Percentiles rank a stretch among this genome's conserved stretches.
Conservation (phyloP, 208 protist genomes). For the Leptomonas pyrrhocoris region DNA sequence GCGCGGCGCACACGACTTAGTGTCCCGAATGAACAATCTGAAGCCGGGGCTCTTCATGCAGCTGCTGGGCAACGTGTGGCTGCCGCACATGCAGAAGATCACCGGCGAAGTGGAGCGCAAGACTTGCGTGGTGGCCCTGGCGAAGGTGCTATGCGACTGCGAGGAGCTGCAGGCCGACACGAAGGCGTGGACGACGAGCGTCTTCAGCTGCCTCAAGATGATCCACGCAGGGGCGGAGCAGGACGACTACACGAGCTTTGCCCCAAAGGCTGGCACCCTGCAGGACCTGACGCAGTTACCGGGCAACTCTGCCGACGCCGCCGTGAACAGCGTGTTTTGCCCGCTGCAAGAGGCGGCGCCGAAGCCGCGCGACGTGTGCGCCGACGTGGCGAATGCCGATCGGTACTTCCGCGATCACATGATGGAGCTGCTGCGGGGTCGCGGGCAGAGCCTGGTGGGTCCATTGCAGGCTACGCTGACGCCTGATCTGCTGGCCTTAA, state of each 20-base stretch:
- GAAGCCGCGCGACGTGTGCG: slow-evolving; percentile 72
- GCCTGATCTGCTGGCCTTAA: slow-evolving; percentile 51
- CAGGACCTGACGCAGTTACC: slow-evolving; percentile 37
- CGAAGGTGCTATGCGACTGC: slow-evolving; percentile 73
- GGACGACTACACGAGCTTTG: slow-evolving; percentile 83
- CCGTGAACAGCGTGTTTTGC: slow-evolving; percentile 71
- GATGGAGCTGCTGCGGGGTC: slow-evolving; percentile 52
- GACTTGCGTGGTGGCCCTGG: slow-evolving; percentile 77
- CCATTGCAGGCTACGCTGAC: slow-evolving; percentile 48
- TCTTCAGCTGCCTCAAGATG: slow-evolving; percentile 75
- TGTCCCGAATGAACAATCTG: slow-evolving; percentile 63
- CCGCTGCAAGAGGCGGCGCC: slow-evolving; percentile 74
- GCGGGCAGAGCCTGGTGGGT: slow-evolving; percentile 32
- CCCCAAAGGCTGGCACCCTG: slow-evolving; percentile 41
- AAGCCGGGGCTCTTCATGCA: slow-evolving; percentile 82
- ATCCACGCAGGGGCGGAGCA: slow-evolving; percentile 70
- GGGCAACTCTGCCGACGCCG: slow-evolving; percentile 17
- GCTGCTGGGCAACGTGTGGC: slow-evolving; percentile 78
- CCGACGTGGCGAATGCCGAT: slow-evolving; percentile 60
- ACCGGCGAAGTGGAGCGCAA: slow-evolving; percentile 83
- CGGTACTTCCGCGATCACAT: slow-evolving; percentile 69
- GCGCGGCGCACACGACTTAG: slow-evolving; percentile 60
- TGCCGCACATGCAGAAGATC: slow-evolving; percentile 87
- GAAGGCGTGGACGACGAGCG: slow-evolving; percentile 61
- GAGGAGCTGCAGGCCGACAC: slow-evolving; percentile 59